Base-by-base conservation (phyloP, 2,329 filamentous ascomycete genomes). In the Talaromyces sp. region DNA sequence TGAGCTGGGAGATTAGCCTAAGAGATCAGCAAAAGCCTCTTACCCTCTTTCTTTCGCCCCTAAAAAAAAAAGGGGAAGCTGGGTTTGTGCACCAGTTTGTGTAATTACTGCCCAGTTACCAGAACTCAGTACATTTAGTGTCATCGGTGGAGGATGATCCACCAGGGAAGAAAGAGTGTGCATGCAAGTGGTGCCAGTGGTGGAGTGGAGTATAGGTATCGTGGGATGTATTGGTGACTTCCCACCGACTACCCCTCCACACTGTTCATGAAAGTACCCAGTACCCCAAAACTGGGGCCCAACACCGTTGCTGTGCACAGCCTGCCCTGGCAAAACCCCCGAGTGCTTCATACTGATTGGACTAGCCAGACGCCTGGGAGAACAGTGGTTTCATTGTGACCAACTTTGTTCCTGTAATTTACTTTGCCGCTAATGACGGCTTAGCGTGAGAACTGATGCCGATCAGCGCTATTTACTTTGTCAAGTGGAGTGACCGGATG, bases 1-100 rank as follows among this genome's bases (percentile, higher is more conserved):
- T 70, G 64, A 61, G 54, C 60, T 51, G 68, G 70, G 70, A 73
- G 70, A 73, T 73, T 72, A 70, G 62, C 47, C 63, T 63, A 58
- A 55, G 60, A 36, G 67, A 69, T 70, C 68, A 63, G 51, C 57
- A 51, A 30, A 27, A 27, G 24, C 24, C 24, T 27, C 24, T 27
- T 27, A 27, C 24, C 42, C 32, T 40, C 41, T 29, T 40, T 13
- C 16, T 50, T 51, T 45, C 40, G 48, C 45, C 60, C 55, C 54
- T 45, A 52, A 56, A 52, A 56, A 55, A 59, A 52, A 50, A 55
- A 52, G 30, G 52, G 54, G 54, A 47, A n/a, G 33, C 33, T n/a
- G 33, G 33, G 7, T 16, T 6, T 14, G 13, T 2, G 36, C 20
- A 7, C 17, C 6, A 20, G 36, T 39, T 19, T 35, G 14, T 35